Evolutionary conservation across 2,329 filamentous ascomycete genomes (phyloP).

Genomic region (Rugonectria rugulosa): DNA sequence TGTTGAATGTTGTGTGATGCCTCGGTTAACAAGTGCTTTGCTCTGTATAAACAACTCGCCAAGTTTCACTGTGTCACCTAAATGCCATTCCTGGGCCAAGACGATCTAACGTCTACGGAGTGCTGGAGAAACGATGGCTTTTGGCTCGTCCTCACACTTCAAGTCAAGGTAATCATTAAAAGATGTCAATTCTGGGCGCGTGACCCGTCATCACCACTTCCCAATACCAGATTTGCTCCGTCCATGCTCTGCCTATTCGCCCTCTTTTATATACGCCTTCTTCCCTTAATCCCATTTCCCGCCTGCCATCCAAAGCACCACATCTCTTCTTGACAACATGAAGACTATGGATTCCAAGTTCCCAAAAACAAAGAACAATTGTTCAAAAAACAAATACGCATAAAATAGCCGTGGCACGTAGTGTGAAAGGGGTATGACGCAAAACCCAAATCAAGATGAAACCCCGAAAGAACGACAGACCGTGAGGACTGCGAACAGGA

Average conservation of each 20-base stretch:
- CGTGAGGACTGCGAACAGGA: conserved; percentile 6
- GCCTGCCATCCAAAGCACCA: conserved; percentile 19
- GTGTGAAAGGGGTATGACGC: conserved; percentile 28
- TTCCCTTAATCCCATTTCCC: conserved; percentile 2
- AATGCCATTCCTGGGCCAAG: too few species aligned
- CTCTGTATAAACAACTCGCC: too few species aligned
- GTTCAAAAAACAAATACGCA: background rate
- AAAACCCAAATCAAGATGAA: conserved; percentile 19
- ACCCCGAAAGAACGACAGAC: conserved; percentile 25
- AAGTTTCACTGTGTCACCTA: too few species aligned
- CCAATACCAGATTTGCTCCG: conserved; percentile 17
- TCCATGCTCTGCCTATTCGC: conserved; percentile 17
- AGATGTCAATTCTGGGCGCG: conserved; percentile 36
- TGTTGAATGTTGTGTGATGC: background rate
- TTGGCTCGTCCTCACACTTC: too few species aligned
- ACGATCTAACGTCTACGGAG: too few species aligned
- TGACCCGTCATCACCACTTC: conserved; percentile 24
- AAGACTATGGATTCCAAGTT: conserved; percentile 6
- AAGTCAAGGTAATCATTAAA: too few species aligned
- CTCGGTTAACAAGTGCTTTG: too few species aligned
- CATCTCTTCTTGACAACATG: conserved; percentile 1
- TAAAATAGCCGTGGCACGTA: conserved; percentile 3
- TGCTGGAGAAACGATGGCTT: too few species aligned
- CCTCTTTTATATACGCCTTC: conserved; percentile 9
- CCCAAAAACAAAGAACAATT: conserved; percentile 11